These are phyloP conservation scores for Xerophyta viscosa DNA, from an alignment of 106 monocot genomes.

Conservation along the genomic window DNA sequence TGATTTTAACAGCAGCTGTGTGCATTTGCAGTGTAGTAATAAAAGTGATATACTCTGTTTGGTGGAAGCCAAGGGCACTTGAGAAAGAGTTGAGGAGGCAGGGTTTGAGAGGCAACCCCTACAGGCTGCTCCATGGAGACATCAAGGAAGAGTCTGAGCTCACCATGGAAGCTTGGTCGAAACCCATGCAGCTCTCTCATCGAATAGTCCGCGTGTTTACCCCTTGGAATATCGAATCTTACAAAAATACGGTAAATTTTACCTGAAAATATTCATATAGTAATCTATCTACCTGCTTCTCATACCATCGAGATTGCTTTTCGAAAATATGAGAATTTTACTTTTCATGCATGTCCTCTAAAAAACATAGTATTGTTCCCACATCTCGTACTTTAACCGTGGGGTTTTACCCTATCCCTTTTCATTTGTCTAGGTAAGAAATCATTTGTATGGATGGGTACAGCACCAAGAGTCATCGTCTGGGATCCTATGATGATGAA, in stretches of 20 bases:
- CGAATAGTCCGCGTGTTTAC: constrained; percentile 3
- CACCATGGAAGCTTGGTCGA: constrained; percentile 12
- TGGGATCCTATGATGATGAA: constrained; percentile 33
- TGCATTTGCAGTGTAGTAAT: not conserved
- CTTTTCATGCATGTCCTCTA: no score
- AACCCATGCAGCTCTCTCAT: constrained; percentile 10
- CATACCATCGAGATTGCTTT: no score
- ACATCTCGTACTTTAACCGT: no score
- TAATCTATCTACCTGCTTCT: no score
- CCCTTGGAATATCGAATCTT: constrained; percentile 3
- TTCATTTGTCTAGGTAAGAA: constrained; percentile 23
- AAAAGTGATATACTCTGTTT: not conserved
- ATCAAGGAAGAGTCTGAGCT: constrained; percentile 9
- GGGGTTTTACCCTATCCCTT: no score
- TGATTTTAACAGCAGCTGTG: not conserved
- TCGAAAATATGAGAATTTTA: no score
- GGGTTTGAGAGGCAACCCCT: constrained; percentile 32
- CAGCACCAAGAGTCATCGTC: constrained; percentile 28
- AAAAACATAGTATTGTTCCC: no score
- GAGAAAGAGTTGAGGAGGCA: constrained; percentile 33
- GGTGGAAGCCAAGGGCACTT: constrained; percentile 38
- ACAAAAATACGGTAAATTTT: constrained; percentile 37
- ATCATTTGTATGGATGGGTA: constrained; percentile 28
- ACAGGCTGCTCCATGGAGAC: constrained; percentile 38
- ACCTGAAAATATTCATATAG: no score